Evolutionary conservation across 768 basidiomycete genomes (phyloP).

Genomic region (Rhodotorula graminis): DNA sequence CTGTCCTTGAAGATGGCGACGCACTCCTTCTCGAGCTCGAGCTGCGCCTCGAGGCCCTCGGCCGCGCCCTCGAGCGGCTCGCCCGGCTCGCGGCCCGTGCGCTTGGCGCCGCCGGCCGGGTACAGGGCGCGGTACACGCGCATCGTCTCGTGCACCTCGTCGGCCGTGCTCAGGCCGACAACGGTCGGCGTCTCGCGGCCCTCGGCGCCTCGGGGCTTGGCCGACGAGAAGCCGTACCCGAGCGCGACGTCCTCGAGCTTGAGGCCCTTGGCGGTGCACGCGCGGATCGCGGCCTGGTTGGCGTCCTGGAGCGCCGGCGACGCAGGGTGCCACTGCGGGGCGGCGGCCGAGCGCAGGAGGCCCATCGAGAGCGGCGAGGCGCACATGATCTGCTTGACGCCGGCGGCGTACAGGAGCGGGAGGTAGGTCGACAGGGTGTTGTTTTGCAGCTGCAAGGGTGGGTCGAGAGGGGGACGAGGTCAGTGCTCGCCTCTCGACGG

Average conservation of each 20-base stretch:
- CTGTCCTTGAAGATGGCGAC: constrained; percentile 29
- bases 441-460: constrained; percentile 42
- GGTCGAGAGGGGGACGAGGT: no score
- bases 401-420: constrained; percentile 61
- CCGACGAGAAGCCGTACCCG: constrained; percentile 59
- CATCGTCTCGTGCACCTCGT: constrained; percentile 71
- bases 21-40: constrained; percentile 24
- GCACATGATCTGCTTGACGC: constrained; percentile 63
- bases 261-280: constrained; percentile 8
- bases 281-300: constrained; percentile 48
- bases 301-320: constrained; percentile 54
- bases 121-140: constrained; percentile 63
- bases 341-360: constrained; percentile 56
- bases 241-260: constrained; percentile 64
- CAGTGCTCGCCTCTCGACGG: no score
- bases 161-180: constrained; percentile 63
- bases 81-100: constrained; percentile 52
- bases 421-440: constrained; percentile 40
- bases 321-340: constrained; percentile 74
- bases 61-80: constrained; percentile 13
- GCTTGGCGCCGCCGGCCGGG: constrained; percentile 44
- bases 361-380: constrained; percentile 86
- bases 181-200: constrained; percentile 58
- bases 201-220: constrained; percentile 37
- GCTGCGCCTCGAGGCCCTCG: background rate